These are phyloP conservation scores for Chimonanthus praecox DNA, from an alignment of 164 flowering plant genomes.

Conservation along the genomic window DNA sequence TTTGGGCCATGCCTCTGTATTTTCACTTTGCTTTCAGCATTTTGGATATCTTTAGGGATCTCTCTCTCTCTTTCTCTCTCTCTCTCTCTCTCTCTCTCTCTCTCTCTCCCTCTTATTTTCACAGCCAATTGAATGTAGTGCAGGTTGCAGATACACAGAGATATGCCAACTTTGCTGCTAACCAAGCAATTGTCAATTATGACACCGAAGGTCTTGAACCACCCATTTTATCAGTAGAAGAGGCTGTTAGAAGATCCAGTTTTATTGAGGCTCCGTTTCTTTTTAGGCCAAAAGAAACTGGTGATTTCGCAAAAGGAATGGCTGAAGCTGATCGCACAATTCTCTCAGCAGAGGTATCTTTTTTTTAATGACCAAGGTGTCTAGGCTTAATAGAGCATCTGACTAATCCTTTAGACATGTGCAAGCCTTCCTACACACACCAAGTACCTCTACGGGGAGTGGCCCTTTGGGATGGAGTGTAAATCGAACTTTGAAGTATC, in stretches of 20 bases:
- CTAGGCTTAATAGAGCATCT: too few relatives aligned
- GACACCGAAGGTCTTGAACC: conserved; percentile 54
- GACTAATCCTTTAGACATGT: too few relatives aligned
- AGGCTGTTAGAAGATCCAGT: conserved; percentile 80
- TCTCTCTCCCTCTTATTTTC: not conserved
- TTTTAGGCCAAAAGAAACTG: conserved; percentile 45
- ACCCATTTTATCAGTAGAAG: conserved; percentile 85
- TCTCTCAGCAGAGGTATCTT: conserved; percentile 54
- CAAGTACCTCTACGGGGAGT: too few relatives aligned
- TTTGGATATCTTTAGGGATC: too few relatives aligned
- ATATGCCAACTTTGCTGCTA: conserved; percentile 75
- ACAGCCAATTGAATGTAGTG: not conserved
- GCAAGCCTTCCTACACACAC: too few relatives aligned
- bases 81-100: not conserved
- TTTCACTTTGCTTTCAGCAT: too few relatives aligned
- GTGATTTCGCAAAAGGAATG: conserved; percentile 78
- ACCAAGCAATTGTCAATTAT: conserved; percentile 57
- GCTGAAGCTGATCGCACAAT: conserved; percentile 79
- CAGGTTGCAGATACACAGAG: conserved; percentile 87
- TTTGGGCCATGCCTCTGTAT: too few relatives aligned
- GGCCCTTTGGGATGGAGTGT: too few relatives aligned
- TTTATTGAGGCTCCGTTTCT: conserved; percentile 67
- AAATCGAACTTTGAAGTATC: too few relatives aligned
- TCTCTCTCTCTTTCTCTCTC: too few relatives aligned
- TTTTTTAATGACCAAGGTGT: too few relatives aligned